phyloP scores from a whole-genome alignment of 768 basidiomycete genomes.

The Boletus patriciae region DNA sequence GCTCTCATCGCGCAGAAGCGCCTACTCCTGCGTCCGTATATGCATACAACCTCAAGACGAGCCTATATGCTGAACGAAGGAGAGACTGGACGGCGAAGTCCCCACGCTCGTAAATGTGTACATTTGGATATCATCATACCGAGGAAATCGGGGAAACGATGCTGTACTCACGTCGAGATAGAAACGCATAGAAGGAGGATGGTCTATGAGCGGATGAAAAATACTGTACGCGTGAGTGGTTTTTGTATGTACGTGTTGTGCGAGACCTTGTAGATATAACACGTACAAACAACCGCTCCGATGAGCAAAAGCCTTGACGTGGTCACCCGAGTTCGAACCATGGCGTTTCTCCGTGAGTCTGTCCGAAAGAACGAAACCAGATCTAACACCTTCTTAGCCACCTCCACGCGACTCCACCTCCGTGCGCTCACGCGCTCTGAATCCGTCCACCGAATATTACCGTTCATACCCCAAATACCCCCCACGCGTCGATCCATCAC shows the following conservation, averaged over 20 bases:
- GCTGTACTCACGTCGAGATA: slow-evolving; percentile 17
- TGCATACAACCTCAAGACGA: slow-evolving; percentile 38
- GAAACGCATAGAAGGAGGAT: not conserved
- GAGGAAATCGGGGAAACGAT: not conserved
- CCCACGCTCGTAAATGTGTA: slow-evolving; percentile 33
- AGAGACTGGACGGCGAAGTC: slow-evolving; percentile 36
- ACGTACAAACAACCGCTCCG: slow-evolving; percentile 30
- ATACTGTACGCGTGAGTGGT: too few species aligned
- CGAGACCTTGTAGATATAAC: slow-evolving; percentile 23
- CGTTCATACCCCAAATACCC: not conserved
- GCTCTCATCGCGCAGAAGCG: slow-evolving; percentile 36
- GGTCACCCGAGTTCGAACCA: not conserved
- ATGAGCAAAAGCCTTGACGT: not conserved
- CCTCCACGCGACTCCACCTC: slow-evolving; percentile 1
- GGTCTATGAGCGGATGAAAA: not conserved
- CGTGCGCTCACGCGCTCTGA: slow-evolving; percentile 3
- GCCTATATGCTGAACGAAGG: slow-evolving; percentile 34
- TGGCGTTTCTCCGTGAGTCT: slow-evolving; percentile 15
- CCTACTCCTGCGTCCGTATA: slow-evolving; percentile 35
- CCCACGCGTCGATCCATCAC: slow-evolving; percentile 11
- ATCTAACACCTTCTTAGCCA: not conserved
- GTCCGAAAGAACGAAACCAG: not conserved
- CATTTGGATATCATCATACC: slow-evolving; percentile 33
- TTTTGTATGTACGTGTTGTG: slow-evolving; percentile 26
- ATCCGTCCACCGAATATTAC: not conserved